Conservation (phyloP, 805 yeast species). For the Candida dajiaensis region DNA sequence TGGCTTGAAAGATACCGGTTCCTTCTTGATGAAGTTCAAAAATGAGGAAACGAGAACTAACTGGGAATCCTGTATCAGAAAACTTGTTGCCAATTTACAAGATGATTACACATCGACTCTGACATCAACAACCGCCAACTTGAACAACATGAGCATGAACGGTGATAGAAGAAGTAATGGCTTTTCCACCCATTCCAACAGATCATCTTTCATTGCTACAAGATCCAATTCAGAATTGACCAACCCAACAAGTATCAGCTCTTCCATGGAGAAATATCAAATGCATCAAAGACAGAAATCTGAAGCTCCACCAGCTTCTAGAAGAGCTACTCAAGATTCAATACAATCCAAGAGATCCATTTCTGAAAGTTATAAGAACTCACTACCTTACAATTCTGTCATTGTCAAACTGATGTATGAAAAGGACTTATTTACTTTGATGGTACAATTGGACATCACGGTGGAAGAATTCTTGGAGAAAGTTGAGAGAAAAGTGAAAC, state of each 20-base stretch:
- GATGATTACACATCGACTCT: constrained; percentile 18
- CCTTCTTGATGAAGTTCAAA: constrained; percentile 73
- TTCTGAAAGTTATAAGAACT: constrained; percentile 33
- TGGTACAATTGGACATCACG: constrained; percentile 48
- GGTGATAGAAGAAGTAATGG: constrained; percentile 25
- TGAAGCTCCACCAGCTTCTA: constrained; percentile 13
- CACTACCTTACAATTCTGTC: constrained; percentile 32
- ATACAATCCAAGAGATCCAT: constrained; percentile 29
- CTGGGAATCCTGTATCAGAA: constrained; percentile 69
- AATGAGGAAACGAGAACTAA: constrained; percentile 78
- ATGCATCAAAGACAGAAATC: constrained; percentile 23
- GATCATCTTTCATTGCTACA: constrained; percentile 19
- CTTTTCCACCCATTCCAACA: constrained; percentile 16
- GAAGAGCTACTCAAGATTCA: constrained; percentile 24
- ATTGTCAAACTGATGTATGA: constrained; percentile 37
- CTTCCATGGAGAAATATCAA: constrained; percentile 6
- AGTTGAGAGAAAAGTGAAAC: constrained; percentile 50
- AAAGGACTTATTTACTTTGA: constrained; percentile 53
- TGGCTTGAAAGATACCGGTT: constrained; percentile 83
- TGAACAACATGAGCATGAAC: constrained; percentile 14
- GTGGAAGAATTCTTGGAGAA: constrained; percentile 50
- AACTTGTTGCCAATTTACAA: constrained; percentile 30
- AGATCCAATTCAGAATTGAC: constrained; percentile 19
- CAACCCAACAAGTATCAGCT: constrained; percentile 8
- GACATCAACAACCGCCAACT: constrained; percentile 1